Percentiles rank a stretch among this genome's conserved stretches.
These are phyloP conservation scores for Acanthamoeba pearcei DNA, from an alignment of 208 protist species.

Conservation along the genomic window DNA sequence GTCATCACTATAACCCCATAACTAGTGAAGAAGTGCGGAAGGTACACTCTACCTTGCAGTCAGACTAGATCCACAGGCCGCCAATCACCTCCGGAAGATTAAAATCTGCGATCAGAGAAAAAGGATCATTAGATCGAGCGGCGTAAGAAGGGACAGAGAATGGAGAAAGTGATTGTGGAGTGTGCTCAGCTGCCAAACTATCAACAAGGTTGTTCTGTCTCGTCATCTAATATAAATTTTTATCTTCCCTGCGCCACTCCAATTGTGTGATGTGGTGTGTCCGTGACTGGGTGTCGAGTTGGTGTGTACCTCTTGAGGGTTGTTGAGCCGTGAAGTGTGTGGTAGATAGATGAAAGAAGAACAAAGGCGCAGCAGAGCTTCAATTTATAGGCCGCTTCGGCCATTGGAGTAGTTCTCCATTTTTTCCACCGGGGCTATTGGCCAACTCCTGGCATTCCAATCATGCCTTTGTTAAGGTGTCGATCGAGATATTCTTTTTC, in stretches of 20 bases:
- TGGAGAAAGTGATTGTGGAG: not conserved
- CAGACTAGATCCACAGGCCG: not conserved
- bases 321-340: not conserved
- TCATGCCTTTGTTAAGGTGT: not conserved
- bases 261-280: too few relatives aligned
- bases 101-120: not conserved
- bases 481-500: not conserved
- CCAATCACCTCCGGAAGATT: not conserved
- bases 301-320: not conserved
- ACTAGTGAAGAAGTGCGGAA: not conserved
- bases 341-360: not conserved
- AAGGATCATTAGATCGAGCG: not conserved
- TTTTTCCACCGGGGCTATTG: not conserved
- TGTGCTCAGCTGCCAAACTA: not conserved
- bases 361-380: too few relatives aligned
- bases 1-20: slow-evolving; percentile 47
- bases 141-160: not conserved
- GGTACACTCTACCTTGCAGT: not conserved
- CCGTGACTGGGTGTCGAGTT: not conserved
- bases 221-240: slow-evolving; percentile 23
- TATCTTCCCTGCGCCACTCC: not conserved
- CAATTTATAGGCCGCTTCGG: not conserved
- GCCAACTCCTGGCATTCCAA: not conserved
- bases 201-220: slow-evolving; percentile 35
- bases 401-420: not conserved